phyloP scores from a whole-genome alignment of 2,329 filamentous ascomycete genomes.

The Chaetomium sp. region DNA sequence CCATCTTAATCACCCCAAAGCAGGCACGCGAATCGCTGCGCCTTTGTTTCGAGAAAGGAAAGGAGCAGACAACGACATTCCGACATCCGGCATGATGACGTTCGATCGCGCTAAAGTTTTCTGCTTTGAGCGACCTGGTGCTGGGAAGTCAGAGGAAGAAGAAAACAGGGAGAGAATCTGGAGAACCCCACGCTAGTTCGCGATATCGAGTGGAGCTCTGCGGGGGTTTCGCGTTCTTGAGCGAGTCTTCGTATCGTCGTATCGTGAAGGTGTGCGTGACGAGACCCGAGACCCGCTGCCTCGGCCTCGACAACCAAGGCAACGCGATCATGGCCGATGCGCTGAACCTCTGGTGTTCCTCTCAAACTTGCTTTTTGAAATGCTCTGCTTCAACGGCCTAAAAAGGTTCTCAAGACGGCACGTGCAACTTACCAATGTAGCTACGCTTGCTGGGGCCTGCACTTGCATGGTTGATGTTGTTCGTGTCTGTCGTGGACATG shows the following conservation, averaged over 20 bases:
- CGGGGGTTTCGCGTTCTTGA: slow-evolving; percentile 11
- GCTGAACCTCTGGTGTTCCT: neutral
- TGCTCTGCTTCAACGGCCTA: neutral
- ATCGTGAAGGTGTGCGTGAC: too few relatives aligned
- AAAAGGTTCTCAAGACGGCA: neutral
- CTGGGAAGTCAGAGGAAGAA: neutral
- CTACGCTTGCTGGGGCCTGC: neutral
- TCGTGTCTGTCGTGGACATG: neutral
- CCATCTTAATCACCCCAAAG: neutral
- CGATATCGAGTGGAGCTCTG: slow-evolving; percentile 23
- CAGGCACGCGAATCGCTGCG: neutral
- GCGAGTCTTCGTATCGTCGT: slow-evolving; percentile 4
- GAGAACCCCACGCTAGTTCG: slow-evolving; percentile 22
- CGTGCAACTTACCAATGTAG: neutral
- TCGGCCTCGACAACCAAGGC: neutral
- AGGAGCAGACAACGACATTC: neutral
- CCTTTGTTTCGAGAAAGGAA: neutral
- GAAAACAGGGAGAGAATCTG: slow-evolving; percentile 4
- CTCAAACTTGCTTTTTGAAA: neutral
- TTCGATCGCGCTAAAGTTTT: neutral
- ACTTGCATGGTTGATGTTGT: neutral
- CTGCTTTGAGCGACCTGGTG: slow-evolving; percentile 5
- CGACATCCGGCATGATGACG: slow-evolving; percentile 14
- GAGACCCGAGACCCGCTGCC: slow-evolving; percentile 1
- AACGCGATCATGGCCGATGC: neutral